Evolutionary conservation across 768 basidiomycete genomes (phyloP).

Genomic region (Leucogyrophana mollusca): DNA sequence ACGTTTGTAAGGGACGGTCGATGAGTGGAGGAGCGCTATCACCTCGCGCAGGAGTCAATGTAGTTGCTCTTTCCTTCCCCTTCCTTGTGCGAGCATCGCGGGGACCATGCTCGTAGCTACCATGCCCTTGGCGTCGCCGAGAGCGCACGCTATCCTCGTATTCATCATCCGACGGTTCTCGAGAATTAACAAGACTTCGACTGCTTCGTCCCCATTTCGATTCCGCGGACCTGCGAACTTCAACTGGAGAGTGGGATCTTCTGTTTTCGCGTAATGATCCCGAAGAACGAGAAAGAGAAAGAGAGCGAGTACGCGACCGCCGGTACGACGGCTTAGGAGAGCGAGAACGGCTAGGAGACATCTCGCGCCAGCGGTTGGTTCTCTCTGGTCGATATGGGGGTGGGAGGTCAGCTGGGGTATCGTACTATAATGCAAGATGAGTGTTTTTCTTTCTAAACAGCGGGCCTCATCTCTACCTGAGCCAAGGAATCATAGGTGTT

Average conservation of each 20-base stretch:
- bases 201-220: constrained; percentile 4
- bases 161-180: background rate
- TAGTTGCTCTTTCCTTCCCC: background rate
- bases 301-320: constrained; percentile 25
- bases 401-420: constrained; percentile 42
- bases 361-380: constrained; percentile 26
- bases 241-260: constrained; percentile 3
- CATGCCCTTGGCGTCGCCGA: no score
- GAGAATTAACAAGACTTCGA: constrained; percentile 3
- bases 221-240: constrained; percentile 7
- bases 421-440: constrained; percentile 47
- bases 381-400: constrained; percentile 30
- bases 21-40: background rate
- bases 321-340: constrained; percentile 20
- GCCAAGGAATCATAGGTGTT: constrained; percentile 77
- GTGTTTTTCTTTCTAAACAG: constrained; percentile 1
- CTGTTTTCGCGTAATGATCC: constrained; percentile 5
- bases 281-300: constrained; percentile 21
- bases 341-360: constrained; percentile 21
- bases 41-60: background rate
- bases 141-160: background rate
- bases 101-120: no score
- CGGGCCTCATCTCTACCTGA: constrained; percentile 51
- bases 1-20: background rate
- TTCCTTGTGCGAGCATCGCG: no score